Percentiles rank a stretch among this genome's conserved stretches.
Conservation (phyloP, 2,329 filamentous ascomycete species). For the Aspergillus ibericus region DNA sequence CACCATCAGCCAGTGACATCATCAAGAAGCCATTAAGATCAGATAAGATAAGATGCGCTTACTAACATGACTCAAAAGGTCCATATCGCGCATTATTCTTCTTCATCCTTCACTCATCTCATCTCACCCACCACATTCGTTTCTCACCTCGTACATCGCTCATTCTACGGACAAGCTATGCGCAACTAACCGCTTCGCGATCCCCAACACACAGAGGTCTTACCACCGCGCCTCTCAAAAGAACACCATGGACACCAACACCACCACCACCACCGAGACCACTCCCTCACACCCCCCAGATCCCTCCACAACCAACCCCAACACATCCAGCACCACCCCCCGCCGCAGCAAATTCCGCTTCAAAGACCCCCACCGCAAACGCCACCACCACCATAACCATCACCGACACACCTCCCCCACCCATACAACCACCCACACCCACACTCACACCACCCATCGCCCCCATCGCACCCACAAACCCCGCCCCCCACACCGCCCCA, state of each 20-base stretch:
- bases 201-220: background rate
- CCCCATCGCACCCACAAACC: slow-evolving; percentile 16
- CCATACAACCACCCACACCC: slow-evolving; percentile 16
- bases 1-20: background rate
- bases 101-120: background rate
- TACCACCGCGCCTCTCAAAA: background rate
- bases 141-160: background rate
- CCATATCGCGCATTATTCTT: background rate
- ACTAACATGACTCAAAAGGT: background rate
- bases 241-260: background rate
- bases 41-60: background rate
- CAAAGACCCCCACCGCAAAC: slow-evolving; percentile 27
- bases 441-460: slow-evolving; percentile 13
- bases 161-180: background rate
- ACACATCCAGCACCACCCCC: slow-evolving; percentile 18
- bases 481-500: slow-evolving; percentile 26
- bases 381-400: slow-evolving; percentile 6
- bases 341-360: slow-evolving; percentile 34
- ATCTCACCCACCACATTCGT: background rate
- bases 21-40: background rate
- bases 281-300: background rate
- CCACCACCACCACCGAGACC: background rate
- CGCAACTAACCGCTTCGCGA: background rate
- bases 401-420: slow-evolving; percentile 6
- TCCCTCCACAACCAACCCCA: slow-evolving; percentile 6